Evolutionary conservation across 345 rosid species (phyloP).

Genomic region (thale cress (Arabidopsis thaliana)): DNA sequence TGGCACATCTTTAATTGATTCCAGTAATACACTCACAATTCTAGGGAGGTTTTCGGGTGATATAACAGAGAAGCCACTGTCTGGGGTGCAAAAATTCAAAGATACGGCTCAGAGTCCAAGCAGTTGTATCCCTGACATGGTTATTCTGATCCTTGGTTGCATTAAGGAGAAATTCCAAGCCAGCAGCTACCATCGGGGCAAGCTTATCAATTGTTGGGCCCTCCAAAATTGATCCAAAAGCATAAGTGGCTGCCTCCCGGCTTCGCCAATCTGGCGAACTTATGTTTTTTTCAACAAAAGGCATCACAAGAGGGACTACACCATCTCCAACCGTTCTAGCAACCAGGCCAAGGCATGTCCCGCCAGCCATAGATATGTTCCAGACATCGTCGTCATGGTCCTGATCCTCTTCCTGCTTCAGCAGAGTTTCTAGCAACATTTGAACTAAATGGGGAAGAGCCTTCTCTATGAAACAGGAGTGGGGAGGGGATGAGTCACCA

Average conservation of each 20-base stretch:
- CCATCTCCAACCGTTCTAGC: slow-evolving; percentile 93
- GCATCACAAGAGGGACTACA: slow-evolving; percentile 89
- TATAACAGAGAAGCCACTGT: slow-evolving; percentile 70
- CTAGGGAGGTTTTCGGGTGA: slow-evolving; percentile 68
- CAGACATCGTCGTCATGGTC: slow-evolving; percentile 87
- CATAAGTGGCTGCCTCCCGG: slow-evolving; percentile 95
- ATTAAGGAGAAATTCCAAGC: slow-evolving; percentile 76
- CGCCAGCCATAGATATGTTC: slow-evolving; percentile 98
- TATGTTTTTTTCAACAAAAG: slow-evolving; percentile 84
- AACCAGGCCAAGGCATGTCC: slow-evolving; percentile 95
- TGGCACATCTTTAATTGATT: slow-evolving; percentile 78
- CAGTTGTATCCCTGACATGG: slow-evolving; percentile 94
- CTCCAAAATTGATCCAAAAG: slow-evolving; percentile 94
- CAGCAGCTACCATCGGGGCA: slow-evolving; percentile 78
- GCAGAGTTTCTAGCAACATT: slow-evolving; percentile 78
- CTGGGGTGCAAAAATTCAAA: slow-evolving; percentile 91
- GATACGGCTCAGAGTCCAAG: slow-evolving; percentile 91
- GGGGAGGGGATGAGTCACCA: slow-evolving; percentile 68
- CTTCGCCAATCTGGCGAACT: slow-evolving; percentile 74
- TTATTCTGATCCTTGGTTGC: slow-evolving; percentile 85
- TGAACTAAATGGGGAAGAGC: slow-evolving; percentile 79
- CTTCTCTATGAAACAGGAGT: slow-evolving; percentile 78
- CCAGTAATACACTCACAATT: slow-evolving; percentile 67
- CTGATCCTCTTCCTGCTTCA: slow-evolving; percentile 96
- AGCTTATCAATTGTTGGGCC: slow-evolving; percentile 82